Evolutionary conservation across 768 basidiomycete genomes (phyloP).

Genomic region (Pleurotus tuoliensis): DNA sequence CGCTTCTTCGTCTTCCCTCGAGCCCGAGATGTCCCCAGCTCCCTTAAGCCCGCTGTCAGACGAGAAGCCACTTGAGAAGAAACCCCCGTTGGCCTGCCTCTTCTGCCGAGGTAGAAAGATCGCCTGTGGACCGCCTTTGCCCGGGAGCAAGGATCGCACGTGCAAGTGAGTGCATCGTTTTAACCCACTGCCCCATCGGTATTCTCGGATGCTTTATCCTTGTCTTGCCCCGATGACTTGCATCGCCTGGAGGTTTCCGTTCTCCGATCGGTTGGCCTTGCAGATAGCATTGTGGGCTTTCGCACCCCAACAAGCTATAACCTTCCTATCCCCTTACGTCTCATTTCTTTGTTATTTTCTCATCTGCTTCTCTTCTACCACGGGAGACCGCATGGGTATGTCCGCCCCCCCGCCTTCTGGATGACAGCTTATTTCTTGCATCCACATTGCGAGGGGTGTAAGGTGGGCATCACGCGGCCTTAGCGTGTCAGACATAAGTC

Average conservation of each 20-base stretch:
- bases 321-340: not conserved
- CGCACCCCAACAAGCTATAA: not conserved
- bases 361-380: not conserved
- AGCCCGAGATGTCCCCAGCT: not conserved
- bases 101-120: conserved; percentile 70
- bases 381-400: not conserved
- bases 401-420: not conserved
- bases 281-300: no score
- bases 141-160: conserved; percentile 49
- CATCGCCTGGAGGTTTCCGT: not conserved
- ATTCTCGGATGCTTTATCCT: not conserved
- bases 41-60: conserved; percentile 23
- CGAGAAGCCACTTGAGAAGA: conserved; percentile 38
- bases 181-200: not conserved
- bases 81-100: conserved; percentile 59
- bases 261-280: not conserved
- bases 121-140: conserved; percentile 58
- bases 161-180: conserved; percentile 54
- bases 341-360: not conserved
- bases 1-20: not conserved
- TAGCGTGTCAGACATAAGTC: not conserved
- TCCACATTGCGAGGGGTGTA: not conserved
- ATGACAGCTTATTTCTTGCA: not conserved
- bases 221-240: not conserved
- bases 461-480: conserved; percentile 5